Base-by-base conservation (phyloP, 805 yeast genomes). In the Suhomyces kilbournensis region DNA sequence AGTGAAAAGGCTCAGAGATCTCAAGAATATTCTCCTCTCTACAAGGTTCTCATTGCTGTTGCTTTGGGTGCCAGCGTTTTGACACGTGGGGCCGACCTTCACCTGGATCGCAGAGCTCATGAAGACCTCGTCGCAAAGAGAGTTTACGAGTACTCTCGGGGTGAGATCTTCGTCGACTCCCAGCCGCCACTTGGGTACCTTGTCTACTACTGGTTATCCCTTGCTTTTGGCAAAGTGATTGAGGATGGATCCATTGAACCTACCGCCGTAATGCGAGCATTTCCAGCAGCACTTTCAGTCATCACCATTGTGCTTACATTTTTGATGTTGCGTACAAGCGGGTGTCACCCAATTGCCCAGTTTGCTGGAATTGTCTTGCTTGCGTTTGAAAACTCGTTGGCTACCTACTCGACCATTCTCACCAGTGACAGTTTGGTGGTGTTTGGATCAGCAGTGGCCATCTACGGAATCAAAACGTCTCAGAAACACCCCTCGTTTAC, bases 101-200 rank as follows among this genome's bases (percentile, higher is more conserved):
- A 25, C n/a, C 28, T 44, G 46, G 32, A n/a, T 15, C 77, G 78
- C 19, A 75, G 78, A n/a, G 77, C 77, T 56, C 82, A 78, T 57
- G 84, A 81, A 55, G 67, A 68, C 1, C 79, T 76, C 54, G 66
- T 74, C 39, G 75, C 76, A 6, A 67, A 69, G 1, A 74, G 65
- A 56, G 71, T 75, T 7, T 59, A 65, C 43, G 70, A 75, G 35
- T 83, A 83, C 66, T 75, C 76, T 56, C 72, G 72, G 48, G 88
- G 89, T 22, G 74, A 78, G 40, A 85, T 82, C 64, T 86, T 84
- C 67, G 72, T 86, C 59, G 91, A 85, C 60, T 85, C 85, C 25
- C 86, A 86, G 56, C 92, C 93, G 9, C 92, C 93, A 4, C 69
- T 87, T 48, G 84, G 80, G 38, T 83, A 85, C 58, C 68, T 87